A percentile compares a stretch with the other conserved stretches of the same genome.
Evolutionary conservation across 805 yeast species (phyloP).

Genomic region (Clavispora santaluciae): DNA sequence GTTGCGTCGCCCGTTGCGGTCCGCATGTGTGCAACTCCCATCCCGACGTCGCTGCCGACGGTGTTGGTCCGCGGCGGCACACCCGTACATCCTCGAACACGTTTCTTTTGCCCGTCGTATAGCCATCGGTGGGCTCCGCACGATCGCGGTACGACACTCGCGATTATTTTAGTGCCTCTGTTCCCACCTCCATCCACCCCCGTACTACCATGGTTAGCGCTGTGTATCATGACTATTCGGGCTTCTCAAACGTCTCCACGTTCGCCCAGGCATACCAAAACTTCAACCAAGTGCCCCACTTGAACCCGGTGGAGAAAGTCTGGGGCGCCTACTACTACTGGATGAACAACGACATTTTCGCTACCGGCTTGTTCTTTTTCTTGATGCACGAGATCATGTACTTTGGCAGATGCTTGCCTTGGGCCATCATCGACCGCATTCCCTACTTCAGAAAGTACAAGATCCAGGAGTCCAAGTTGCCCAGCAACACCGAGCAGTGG

Average conservation of each 20-base stretch:
- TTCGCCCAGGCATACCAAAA: conserved; percentile 25
- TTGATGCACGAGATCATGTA: conserved; percentile 81
- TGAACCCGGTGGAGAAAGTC: conserved; percentile 50
- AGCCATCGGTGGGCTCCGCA: neutral
- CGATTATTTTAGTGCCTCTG: neutral
- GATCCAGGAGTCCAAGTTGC: conserved; percentile 82
- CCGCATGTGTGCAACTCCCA: too few relatives aligned
- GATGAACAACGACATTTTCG: conserved; percentile 81
- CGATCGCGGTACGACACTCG: neutral
- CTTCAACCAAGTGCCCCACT: conserved; percentile 25
- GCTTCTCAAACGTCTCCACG: conserved; percentile 28
- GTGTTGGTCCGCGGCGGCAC: too few relatives aligned
- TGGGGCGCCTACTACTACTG: conserved; percentile 91
- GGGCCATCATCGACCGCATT: conserved; percentile 81
- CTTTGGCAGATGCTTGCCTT: conserved; percentile 89
- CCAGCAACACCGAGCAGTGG: conserved; percentile 82
- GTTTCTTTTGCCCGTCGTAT: neutral
- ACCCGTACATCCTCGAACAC: neutral
- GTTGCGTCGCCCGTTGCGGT: too few relatives aligned
- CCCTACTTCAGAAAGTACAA: conserved; percentile 84
- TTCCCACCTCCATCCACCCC: neutral
- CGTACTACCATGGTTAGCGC: conserved; percentile 18
- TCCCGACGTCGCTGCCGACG: too few relatives aligned
- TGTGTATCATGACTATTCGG: conserved; percentile 33
- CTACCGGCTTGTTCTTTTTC: conserved; percentile 86